Conservation (phyloP, 305 asterid genomes). For the Withania somnifera region DNA sequence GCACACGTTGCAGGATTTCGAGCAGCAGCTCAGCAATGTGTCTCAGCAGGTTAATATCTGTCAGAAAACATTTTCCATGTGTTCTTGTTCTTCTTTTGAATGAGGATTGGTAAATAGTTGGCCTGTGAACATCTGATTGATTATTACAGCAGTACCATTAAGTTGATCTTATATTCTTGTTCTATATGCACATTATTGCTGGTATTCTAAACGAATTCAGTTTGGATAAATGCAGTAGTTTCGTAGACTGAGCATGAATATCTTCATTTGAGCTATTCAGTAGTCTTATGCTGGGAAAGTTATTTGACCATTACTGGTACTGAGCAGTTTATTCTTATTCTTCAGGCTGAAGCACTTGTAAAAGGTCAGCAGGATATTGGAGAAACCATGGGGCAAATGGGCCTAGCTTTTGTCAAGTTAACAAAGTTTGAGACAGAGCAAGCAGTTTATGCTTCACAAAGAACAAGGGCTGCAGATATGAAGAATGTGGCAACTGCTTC, state of each 20-base stretch:
- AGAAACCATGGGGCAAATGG: slow-evolving; percentile 92
- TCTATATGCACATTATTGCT: not conserved
- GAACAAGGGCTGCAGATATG: slow-evolving; percentile 71
- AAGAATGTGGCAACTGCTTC: slow-evolving; percentile 93
- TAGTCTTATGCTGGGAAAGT: not conserved
- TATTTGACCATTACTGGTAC: not conserved
- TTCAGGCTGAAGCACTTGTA: slow-evolving; percentile 88
- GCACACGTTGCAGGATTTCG: slow-evolving; percentile 63
- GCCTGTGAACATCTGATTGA: not conserved
- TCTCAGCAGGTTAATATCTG: slow-evolving; percentile 69
- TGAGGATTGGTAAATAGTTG: not conserved
- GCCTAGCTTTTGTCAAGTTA: slow-evolving; percentile 81
- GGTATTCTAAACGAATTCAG: not conserved
- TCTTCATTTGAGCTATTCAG: not conserved
- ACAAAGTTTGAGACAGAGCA: slow-evolving; percentile 92
- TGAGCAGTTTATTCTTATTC: slow-evolving; percentile 1
- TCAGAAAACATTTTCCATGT: not conserved
- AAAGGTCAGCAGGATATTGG: slow-evolving; percentile 94
- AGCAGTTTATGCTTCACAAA: slow-evolving; percentile 73
- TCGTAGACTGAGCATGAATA: not conserved
- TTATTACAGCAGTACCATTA: not conserved
- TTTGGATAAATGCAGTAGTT: not conserved
- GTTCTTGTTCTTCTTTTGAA: not conserved
- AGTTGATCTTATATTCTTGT: not conserved
- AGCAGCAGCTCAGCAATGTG: slow-evolving; percentile 75